Conservation (phyloP, 768 basidiomycete species). For the Suillus ampliporus region DNA sequence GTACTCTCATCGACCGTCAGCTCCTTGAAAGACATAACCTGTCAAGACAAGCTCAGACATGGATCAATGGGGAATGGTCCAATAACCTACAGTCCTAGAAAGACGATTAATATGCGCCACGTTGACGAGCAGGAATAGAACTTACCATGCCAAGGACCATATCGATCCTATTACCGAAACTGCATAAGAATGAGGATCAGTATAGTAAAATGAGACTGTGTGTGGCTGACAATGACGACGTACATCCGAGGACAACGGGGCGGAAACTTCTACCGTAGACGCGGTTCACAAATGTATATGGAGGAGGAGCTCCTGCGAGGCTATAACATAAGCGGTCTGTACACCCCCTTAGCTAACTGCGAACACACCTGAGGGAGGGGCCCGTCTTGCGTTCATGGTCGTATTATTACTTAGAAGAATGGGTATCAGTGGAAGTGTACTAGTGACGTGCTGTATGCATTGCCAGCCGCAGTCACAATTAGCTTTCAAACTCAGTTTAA, state of each 20-base stretch:
- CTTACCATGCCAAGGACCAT: constrained; percentile 71
- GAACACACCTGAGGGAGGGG: constrained; percentile 21
- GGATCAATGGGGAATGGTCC: neutral
- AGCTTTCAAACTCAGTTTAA: neutral
- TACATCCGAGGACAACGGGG: constrained; percentile 57
- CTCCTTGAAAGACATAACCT: constrained; percentile 71
- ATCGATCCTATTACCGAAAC: constrained; percentile 53
- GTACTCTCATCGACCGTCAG: constrained; percentile 47
- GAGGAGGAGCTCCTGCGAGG: constrained; percentile 53
- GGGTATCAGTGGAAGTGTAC: neutral
- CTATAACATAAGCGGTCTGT: neutral
- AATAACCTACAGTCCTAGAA: constrained; percentile 29
- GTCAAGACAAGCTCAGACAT: neutral
- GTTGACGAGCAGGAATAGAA: constrained; percentile 13
- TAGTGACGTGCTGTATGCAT: neutral
- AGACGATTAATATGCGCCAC: neutral
- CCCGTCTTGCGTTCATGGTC: constrained; percentile 18
- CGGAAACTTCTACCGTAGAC: constrained; percentile 63
- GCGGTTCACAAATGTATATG: constrained; percentile 63
- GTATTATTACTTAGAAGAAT: neutral
- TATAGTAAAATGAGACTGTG: neutral
- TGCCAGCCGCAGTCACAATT: neutral
- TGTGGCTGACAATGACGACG: constrained; percentile 32
- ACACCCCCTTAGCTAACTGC: neutral
- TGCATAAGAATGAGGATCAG: constrained; percentile 18